Base-by-base conservation (phyloP, 345 rosid genomes). In the Citrus medica region DNA sequence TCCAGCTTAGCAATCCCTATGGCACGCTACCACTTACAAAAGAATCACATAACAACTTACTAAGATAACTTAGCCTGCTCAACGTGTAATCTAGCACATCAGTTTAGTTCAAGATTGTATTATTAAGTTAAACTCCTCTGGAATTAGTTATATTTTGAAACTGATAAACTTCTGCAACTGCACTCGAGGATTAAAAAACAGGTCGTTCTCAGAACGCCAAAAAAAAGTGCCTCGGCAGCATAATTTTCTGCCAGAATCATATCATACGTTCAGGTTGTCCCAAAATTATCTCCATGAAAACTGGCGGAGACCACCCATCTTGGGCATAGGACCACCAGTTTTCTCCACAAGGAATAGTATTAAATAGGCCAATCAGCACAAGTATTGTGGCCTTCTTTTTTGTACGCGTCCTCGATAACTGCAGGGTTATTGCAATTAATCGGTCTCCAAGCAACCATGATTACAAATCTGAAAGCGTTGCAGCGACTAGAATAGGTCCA, bases 211-310 rank as follows among this genome's bases (percentile, higher is more conserved):
- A 12, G 32, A 33, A 51, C 46, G 22, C 64, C 73, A 64, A 32
- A 6, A n/a, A 63, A 67, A 27, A 40, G 42, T 40, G 65, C 80
- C 56, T 56, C 51, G 24, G 27, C 28, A 14, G 73, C 60, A 58
- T 67, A 21, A 48, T 27, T 46, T 55, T 24, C 42, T 14, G 65
- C 74, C 61, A 32, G 64, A 75, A 77, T 46, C 73, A 75, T 69
- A 46, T 78, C 72, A 14, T 46, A 42, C 19, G 30, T 61, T 71
- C 76, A 79, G 69, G 66, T 30, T 75, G 65, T 69, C 67, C 56
- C 24, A 22, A 74, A 67, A 76, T 67, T 16, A 55, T 56, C 33
- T 63, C 59, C 62, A 42, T 38, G 22, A 33, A 51, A 53, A 35
- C 42, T 53, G 37, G 38, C 62, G 56, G 67, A 76, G 76, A 65